Base-by-base conservation (phyloP, 805 yeast genomes). In the Myxozyma udenii region DNA sequence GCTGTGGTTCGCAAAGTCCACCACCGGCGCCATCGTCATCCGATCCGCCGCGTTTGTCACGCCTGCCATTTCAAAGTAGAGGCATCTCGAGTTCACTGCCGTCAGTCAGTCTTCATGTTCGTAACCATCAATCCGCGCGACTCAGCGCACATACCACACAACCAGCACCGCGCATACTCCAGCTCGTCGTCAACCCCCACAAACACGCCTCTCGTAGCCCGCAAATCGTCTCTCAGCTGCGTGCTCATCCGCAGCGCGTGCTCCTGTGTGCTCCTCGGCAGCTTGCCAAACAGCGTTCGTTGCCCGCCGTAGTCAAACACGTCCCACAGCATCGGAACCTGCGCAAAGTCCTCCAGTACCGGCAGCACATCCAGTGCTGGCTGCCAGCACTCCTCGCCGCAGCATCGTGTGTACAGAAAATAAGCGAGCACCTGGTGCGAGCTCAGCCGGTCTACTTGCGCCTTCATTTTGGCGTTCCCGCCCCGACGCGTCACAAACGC, bases 21-120 rank as follows among this genome's bases (percentile, higher is more conserved):
- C 89, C 57, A 74, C 83, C 0, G 98, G 98, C 0, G 91, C 97
- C 79, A 91, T 71, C 1, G 98, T 87, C 71, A 91, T 83, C 65
- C 86, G 84, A 59, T 84, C 87, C 23, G 71, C 77, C 2, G 65
- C 64, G 16, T 72, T 69, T 50, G 76, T 75, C 32, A 77, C 75
- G 42, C 77, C 74, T 1, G 85, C 82, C 1, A 87, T 68, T 2
- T 78, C 75, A 83, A 84, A 82, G 66, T 88, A 90, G 4, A 91
- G 72, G 66, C 98, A 91, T 69, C 98, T 82, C 1, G 97, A 84
- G 65, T 93, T 91, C 50, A 90, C 86, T 36, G 35, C 21, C 39
- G 28, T 38, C 44, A 41, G 19, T 9, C n/a, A n/a, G n/a, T 7
- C 32, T 14, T 9, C 33, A 28, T 28, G 33, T 9, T 28, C 14